A percentile compares a stretch with the other conserved stretches of the same genome.
These are phyloP conservation scores for Arabis hirsuta DNA, from an alignment of 345 rosid genomes.

Conservation along the genomic window DNA sequence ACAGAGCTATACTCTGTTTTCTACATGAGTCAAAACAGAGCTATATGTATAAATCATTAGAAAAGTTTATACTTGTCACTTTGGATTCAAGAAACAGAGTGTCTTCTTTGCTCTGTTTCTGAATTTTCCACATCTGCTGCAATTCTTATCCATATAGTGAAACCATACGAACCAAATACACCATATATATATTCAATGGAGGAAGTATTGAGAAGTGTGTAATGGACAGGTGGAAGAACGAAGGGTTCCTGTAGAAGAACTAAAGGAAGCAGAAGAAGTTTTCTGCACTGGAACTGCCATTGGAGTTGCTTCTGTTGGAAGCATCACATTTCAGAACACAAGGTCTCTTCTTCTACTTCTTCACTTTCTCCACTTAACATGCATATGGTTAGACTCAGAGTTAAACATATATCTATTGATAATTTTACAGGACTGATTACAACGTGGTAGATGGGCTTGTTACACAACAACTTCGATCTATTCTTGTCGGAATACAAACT, in stretches of 20 bases:
- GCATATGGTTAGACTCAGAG: too few species aligned
- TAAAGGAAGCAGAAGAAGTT: slow-evolving; percentile 67
- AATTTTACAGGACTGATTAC: slow-evolving; percentile 54
- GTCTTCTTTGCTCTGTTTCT: too few species aligned
- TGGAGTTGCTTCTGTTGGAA: slow-evolving; percentile 70
- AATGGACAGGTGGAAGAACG: slow-evolving; percentile 70
- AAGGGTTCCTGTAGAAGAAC: slow-evolving; percentile 55
- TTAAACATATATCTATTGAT: not conserved
- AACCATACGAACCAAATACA: too few species aligned
- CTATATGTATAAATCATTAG: not conserved
- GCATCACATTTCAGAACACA: slow-evolving; percentile 58
- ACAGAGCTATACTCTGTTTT: slow-evolving; percentile 11
- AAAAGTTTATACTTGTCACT: too few species aligned
- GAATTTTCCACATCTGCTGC: too few species aligned
- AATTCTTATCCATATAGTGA: too few species aligned
- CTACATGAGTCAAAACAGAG: not conserved
- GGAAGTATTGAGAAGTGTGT: not conserved
- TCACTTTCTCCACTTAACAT: not conserved
- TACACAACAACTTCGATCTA: slow-evolving; percentile 40
- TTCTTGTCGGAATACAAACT: slow-evolving; percentile 55
- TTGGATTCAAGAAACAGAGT: too few species aligned
- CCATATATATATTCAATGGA: too few species aligned
- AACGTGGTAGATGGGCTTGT: slow-evolving; percentile 45
- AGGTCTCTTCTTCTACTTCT: slow-evolving; percentile 46
- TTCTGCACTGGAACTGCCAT: slow-evolving; percentile 88